A percentile compares a stretch with the other conserved stretches of the same genome.
Conservation (phyloP, 2,329 filamentous ascomycete species). For the Xylaria digitata region DNA sequence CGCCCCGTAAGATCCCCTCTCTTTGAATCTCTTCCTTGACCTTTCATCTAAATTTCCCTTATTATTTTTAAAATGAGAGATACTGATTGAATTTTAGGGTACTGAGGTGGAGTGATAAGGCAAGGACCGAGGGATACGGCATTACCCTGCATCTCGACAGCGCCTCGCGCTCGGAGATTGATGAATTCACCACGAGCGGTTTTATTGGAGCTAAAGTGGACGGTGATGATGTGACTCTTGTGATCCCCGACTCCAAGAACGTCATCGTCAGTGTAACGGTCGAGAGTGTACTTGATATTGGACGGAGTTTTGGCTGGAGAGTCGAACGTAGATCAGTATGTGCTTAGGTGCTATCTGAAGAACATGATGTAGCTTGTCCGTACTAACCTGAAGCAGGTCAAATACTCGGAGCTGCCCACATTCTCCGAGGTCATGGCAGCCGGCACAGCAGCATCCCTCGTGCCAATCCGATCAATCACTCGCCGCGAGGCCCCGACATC, state of each 20-base stretch:
- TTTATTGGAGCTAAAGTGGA: constrained; percentile 83
- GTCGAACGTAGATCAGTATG: constrained; percentile 79
- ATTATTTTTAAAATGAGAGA: neutral
- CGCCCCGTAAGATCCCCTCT: constrained; percentile 69
- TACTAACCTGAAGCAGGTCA: constrained; percentile 62
- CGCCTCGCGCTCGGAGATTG: constrained; percentile 82
- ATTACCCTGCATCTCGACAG: constrained; percentile 96
- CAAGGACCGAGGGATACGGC: constrained; percentile 82
- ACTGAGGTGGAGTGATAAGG: constrained; percentile 85
- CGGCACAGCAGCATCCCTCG: constrained; percentile 89
- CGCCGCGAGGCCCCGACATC: constrained; percentile 62
- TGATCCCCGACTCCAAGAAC: constrained; percentile 87
- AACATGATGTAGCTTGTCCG: neutral
- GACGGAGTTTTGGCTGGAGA: constrained; percentile 81
- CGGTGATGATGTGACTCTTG: constrained; percentile 73
- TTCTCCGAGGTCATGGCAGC: constrained; percentile 86
- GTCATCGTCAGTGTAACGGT: constrained; percentile 80
- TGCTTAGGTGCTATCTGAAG: constrained; percentile 26
- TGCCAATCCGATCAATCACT: constrained; percentile 92
- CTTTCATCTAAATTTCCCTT: too few species aligned
- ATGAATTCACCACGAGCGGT: constrained; percentile 95
- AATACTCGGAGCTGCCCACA: constrained; percentile 66
- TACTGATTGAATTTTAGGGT: constrained; percentile 58
- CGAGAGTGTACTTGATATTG: constrained; percentile 81
- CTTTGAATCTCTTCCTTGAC: neutral